A percentile compares a stretch with the other conserved stretches of the same genome.
These are phyloP conservation scores for Coix lacrymajobi DNA, from an alignment of 176 grass and related monocot species.

Conservation along the genomic window DNA sequence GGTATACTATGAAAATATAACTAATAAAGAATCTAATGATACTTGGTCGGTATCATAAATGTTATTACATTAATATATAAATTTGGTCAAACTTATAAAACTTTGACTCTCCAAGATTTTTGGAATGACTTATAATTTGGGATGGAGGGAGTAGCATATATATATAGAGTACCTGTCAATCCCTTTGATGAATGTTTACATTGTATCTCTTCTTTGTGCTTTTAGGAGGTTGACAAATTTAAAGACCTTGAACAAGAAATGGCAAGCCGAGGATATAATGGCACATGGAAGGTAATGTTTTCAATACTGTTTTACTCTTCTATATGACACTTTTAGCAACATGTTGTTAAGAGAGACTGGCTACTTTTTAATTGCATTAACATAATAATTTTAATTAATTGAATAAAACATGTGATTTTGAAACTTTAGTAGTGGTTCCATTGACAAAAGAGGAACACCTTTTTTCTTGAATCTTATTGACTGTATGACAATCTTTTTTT, in stretches of 20 bases:
- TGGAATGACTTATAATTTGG: too few species aligned
- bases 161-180: neutral
- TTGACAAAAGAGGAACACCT: neutral
- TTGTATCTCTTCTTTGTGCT: slow-evolving; percentile 28
- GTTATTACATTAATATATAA: too few species aligned
- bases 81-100: too few species aligned
- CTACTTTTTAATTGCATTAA: slow-evolving; percentile 1
- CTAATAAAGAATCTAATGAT: too few species aligned
- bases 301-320: neutral
- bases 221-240: slow-evolving; percentile 96
- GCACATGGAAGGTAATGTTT: slow-evolving; percentile 79
- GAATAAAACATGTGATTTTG: neutral
- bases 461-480: slow-evolving; percentile 25
- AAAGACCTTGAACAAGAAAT: slow-evolving; percentile 68
- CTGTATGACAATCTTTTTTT: neutral
- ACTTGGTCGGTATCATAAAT: too few species aligned
- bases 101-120: too few species aligned
- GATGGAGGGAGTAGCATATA: neutral
- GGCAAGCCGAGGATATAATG: slow-evolving; percentile 51
- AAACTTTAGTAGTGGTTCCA: neutral
- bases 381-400: slow-evolving; percentile 4
- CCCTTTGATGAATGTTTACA: slow-evolving; percentile 4
- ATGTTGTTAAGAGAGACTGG: neutral
- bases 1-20: too few species aligned
- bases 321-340: neutral